These are phyloP conservation scores for Beauveria australis DNA, from an alignment of 2,329 filamentous ascomycete species.

Conservation along the genomic window DNA sequence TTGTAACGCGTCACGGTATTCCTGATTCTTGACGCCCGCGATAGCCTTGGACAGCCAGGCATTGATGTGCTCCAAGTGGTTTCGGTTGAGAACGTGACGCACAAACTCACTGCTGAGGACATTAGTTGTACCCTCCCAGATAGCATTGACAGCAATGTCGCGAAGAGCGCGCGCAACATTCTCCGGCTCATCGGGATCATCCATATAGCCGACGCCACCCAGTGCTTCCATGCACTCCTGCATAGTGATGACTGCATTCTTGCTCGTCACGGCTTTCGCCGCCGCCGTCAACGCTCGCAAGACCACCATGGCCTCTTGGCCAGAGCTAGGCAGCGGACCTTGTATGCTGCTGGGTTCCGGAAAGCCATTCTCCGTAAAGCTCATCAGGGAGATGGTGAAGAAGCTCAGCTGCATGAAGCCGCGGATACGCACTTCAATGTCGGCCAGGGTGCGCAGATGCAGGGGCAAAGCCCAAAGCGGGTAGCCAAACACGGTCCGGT, in stretches of 20 bases:
- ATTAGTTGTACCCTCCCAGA: slow-evolving; percentile 15
- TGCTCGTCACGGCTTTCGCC: slow-evolving; percentile 11
- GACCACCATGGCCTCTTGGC: slow-evolving; percentile 7
- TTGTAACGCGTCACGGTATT: background rate
- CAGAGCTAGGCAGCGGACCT: background rate
- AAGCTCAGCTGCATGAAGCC: slow-evolving; percentile 8
- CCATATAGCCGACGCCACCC: slow-evolving; percentile 13
- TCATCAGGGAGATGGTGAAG: slow-evolving; percentile 12
- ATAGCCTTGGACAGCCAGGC: slow-evolving; percentile 2
- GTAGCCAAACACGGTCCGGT: slow-evolving; percentile 6
- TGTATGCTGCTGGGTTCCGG: background rate
- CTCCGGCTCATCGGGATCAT: slow-evolving; percentile 14
- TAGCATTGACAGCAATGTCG: slow-evolving; percentile 11
- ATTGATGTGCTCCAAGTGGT: slow-evolving; percentile 4
- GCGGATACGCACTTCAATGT: slow-evolving; percentile 11
- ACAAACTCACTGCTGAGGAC: slow-evolving; percentile 14
- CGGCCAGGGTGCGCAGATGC: slow-evolving; percentile 12
- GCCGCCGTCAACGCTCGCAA: slow-evolving; percentile 10
- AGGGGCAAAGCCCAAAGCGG: slow-evolving; percentile 13
- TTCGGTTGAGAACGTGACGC: slow-evolving; percentile 7
- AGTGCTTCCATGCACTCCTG: slow-evolving; percentile 13
- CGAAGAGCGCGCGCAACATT: slow-evolving; percentile 11
- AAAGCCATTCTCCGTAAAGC: slow-evolving; percentile 12
- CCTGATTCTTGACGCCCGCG: background rate
- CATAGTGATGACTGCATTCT: slow-evolving; percentile 9